Percentiles rank a stretch among this genome's conserved stretches.
phyloP scores from a whole-genome alignment of 176 grass and related monocot species.

The Stipa capillata region DNA sequence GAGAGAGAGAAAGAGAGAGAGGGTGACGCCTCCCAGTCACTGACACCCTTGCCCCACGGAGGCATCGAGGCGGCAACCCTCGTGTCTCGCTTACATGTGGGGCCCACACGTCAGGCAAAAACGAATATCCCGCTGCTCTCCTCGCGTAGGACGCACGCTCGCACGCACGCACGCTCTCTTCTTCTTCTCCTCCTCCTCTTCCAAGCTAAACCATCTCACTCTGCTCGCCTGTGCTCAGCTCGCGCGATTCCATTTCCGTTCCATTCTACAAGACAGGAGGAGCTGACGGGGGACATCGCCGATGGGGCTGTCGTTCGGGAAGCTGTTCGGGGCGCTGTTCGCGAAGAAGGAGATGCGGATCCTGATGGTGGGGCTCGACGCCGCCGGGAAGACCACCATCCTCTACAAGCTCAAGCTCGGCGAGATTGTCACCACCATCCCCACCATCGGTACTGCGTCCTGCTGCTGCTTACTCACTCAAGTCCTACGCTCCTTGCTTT shows the following conservation, averaged over 20 bases:
- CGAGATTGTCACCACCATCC: constrained; percentile 68
- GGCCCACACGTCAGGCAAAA: not conserved
- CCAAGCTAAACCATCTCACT: not conserved
- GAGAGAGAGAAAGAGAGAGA: not conserved
- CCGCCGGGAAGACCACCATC: constrained; percentile 70
- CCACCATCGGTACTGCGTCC: constrained; percentile 42
- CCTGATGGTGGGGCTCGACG: constrained; percentile 61
- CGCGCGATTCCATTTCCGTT: not conserved
- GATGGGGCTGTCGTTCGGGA: constrained; percentile 8
- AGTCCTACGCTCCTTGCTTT: not conserved
- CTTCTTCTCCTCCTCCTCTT: not conserved
- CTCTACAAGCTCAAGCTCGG: constrained; percentile 72
- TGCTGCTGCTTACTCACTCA: not conserved
- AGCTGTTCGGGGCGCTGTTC: constrained; percentile 44
- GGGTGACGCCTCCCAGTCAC: not conserved
- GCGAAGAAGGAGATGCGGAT: constrained; percentile 77
- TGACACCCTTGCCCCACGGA: not conserved
- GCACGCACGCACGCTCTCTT: not conserved
- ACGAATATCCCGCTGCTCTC: not conserved
- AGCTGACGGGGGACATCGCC: not conserved
- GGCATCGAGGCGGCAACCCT: not conserved
- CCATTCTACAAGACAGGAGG: no score
- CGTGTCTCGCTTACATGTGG: not conserved
- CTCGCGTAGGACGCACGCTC: not conserved
- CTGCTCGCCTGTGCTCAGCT: not conserved